Percentiles rank a stretch among this genome's conserved stretches.
Evolutionary conservation across 176 grass and related monocot species (phyloP).

Genomic region (Microstegium vimineum): DNA sequence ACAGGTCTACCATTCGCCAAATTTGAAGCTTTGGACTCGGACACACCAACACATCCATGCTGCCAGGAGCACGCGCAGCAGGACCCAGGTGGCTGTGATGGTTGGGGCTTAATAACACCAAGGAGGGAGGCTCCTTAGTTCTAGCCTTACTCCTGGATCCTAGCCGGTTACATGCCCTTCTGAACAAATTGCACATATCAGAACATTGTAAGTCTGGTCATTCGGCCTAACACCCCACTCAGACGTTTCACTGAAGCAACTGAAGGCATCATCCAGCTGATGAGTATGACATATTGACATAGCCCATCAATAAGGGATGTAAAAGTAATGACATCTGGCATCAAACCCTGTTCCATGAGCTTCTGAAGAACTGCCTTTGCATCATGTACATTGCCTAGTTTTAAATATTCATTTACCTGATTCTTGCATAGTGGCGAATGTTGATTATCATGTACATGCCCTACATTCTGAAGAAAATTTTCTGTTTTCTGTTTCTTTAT

Average conservation of each 20-base stretch:
- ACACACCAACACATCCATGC: too few relatives aligned
- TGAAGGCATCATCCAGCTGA: constrained; percentile 64
- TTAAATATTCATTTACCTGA: constrained; percentile 57
- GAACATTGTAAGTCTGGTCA: constrained; percentile 61
- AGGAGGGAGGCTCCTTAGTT: too few relatives aligned
- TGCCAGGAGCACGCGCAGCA: too few relatives aligned
- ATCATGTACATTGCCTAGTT: constrained; percentile 40
- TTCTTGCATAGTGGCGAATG: too few relatives aligned
- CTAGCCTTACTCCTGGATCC: too few relatives aligned
- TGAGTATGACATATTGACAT: constrained; percentile 37
- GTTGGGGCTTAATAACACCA: too few relatives aligned
- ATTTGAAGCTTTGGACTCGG: too few relatives aligned
- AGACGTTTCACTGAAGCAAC: constrained; percentile 70
- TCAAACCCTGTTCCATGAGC: constrained; percentile 61
- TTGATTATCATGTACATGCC: too few relatives aligned
- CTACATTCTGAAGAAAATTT: neutral
- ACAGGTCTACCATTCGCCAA: too few relatives aligned
- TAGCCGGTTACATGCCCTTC: constrained; percentile 53
- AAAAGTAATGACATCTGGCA: constrained; percentile 73
- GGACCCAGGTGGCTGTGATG: too few relatives aligned
- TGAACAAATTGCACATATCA: constrained; percentile 59
- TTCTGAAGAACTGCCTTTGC: constrained; percentile 52
- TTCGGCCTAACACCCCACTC: constrained; percentile 67
- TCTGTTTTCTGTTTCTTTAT: neutral
- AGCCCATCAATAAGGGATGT: constrained; percentile 68